Conservation (phyloP, 148 eudicot species). For the Spergularia marina region DNA sequence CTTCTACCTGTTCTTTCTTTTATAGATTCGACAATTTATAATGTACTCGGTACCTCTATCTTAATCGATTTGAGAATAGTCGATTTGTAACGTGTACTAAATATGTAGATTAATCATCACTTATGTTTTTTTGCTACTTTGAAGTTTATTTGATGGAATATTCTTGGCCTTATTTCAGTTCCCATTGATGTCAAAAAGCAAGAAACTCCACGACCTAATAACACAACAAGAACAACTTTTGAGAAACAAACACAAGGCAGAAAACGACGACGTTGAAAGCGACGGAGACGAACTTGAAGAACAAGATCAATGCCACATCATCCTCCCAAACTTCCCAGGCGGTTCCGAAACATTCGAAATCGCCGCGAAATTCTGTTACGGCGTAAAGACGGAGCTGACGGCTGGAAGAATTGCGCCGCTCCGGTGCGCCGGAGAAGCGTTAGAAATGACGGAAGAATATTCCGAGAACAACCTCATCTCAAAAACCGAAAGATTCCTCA, state of each 20-base stretch:
- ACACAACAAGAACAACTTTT: slow-evolving; percentile 1
- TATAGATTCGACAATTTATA: too few relatives aligned
- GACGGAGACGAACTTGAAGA: slow-evolving; percentile 23
- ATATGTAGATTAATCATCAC: too few relatives aligned
- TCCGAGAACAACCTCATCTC: slow-evolving; percentile 80
- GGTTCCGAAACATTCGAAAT: slow-evolving; percentile 73
- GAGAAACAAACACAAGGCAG: slow-evolving; percentile 1
- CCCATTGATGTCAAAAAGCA: slow-evolving; percentile 92
- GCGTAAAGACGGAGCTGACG: slow-evolving; percentile 71
- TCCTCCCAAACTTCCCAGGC: slow-evolving; percentile 71
- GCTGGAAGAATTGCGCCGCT: slow-evolving; percentile 62
- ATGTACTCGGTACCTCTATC: too few relatives aligned
- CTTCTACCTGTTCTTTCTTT: neutral
- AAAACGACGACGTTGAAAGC: slow-evolving; percentile 19
- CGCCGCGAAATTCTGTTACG: slow-evolving; percentile 96
- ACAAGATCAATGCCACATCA: slow-evolving; percentile 37
- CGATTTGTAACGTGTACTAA: too few relatives aligned
- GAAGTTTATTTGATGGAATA: neutral
- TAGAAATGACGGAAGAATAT: slow-evolving; percentile 83
- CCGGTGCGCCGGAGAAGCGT: slow-evolving; percentile 82
- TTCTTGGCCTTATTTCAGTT: slow-evolving; percentile 43
- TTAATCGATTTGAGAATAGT: too few relatives aligned
- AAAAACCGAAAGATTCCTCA: slow-evolving; percentile 55
- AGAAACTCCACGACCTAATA: slow-evolving; percentile 34
- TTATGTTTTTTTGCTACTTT: neutral